These are phyloP conservation scores for Cutaneotrichosporon sp. DNA, from an alignment of 1,284 basidiomycete genomes.

Conservation along the genomic window DNA sequence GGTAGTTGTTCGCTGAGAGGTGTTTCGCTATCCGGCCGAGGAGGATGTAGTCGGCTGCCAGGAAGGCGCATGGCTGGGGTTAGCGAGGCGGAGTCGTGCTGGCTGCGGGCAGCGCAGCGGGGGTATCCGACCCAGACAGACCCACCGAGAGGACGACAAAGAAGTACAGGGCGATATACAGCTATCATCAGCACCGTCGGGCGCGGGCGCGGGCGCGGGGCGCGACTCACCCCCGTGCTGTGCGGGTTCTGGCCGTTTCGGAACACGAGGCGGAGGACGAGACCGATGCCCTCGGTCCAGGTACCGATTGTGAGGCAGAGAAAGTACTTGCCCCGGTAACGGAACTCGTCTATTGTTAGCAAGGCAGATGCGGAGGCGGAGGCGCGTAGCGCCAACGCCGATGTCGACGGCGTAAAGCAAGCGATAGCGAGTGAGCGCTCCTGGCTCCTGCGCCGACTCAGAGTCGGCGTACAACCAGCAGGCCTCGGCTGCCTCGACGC, in stretches of 20 bases:
- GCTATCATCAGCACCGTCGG: no score
- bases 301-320: slow-evolving; percentile 16
- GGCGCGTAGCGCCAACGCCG: not conserved
- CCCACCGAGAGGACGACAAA: slow-evolving; percentile 14
- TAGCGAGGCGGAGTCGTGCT: not conserved
- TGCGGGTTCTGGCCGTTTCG: slow-evolving; percentile 7
- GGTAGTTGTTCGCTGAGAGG: slow-evolving; percentile 52
- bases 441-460: no score
- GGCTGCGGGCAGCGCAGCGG: no score
- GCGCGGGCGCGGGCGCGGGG: not conserved
- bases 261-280: slow-evolving; percentile 14
- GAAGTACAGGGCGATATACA: slow-evolving; percentile 17
- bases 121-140: no score
- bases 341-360: slow-evolving; percentile 14
- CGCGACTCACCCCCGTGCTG: slow-evolving; percentile 1
- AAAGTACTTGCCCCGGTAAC: slow-evolving; percentile 13
- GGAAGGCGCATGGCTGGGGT: slow-evolving; percentile 63
- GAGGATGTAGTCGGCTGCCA: slow-evolving; percentile 65
- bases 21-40: slow-evolving; percentile 59
- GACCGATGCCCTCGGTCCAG: slow-evolving; percentile 13
- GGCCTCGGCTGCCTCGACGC: no score
- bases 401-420: no score
- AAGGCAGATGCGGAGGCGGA: not conserved
- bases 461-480: no score
- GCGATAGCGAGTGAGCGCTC: no score